Base-by-base conservation (phyloP, 2,329 filamentous ascomycete genomes). In the Aspergillus quadricinctus region DNA sequence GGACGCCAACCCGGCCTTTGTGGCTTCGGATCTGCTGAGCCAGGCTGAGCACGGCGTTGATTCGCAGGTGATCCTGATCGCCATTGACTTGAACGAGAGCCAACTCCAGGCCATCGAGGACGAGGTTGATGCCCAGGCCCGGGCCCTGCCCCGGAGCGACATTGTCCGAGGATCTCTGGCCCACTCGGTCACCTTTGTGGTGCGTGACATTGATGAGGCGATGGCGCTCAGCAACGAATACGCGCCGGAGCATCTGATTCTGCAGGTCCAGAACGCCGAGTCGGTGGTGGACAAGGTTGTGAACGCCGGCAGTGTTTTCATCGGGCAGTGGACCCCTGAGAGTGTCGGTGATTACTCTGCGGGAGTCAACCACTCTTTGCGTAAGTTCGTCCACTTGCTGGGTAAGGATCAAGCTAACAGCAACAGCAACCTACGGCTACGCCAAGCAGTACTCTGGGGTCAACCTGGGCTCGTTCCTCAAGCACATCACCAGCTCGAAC, bases 361-460 rank as follows among this genome's bases (percentile, higher is more conserved):
- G 53, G 94, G 94, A 69, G 94, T 99, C 45, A 99, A 99, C 75
- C 94, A 99, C 80, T 95, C 90, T 57, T 79, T 99, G 63, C 94
- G 92, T 96, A 88, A 84, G 90, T 88, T 48, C 51, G 46, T 31
- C 17, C 19, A 19, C 48, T 25, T 17, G 8, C 43, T 35, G 3
- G 50, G 17, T 10, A 21, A 17, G 3, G 50, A 11, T 41, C 6
- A 55, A 45, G 50, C 68, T 71, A 69, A 70, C 56, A 31, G 43
- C 61, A 49, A 48, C 64, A 96, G 92, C 94, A 52, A 99, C 94
- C 0, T 99, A 97, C 70, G 94, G 94, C 43, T 99, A 96, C 69
- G 94, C 94, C 50, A 96, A 96, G 78, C 94, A 99, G 75, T 99
- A 99, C 79, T 97, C 92, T 5, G 94, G 94, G 52, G 94, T 99